Conservation (phyloP, 805 yeast species). For the Yarrowia sp. region DNA sequence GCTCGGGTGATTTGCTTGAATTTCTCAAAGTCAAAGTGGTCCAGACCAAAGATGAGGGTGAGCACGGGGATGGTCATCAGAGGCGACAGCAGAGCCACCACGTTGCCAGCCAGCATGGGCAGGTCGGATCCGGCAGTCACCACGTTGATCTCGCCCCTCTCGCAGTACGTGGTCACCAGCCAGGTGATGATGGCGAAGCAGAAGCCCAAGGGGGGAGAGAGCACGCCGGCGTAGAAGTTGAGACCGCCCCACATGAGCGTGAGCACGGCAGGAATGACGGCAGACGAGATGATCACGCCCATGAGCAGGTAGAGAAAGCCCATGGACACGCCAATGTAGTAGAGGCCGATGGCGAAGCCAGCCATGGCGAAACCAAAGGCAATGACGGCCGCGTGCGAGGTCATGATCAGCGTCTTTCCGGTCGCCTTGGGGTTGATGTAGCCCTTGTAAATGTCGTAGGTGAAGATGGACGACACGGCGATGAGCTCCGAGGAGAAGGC, state of each 20-base stretch:
- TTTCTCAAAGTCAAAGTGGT: conserved; percentile 74
- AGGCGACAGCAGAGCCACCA: conserved; percentile 81
- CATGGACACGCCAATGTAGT: conserved; percentile 82
- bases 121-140: conserved; percentile 77
- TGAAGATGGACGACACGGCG: conserved; percentile 82
- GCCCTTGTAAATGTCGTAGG: conserved; percentile 84
- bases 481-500: conserved; percentile 92
- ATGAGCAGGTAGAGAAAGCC: conserved; percentile 86
- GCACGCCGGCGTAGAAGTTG: conserved; percentile 71
- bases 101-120: conserved; percentile 89
- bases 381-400: conserved; percentile 73
- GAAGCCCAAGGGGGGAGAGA: conserved; percentile 82
- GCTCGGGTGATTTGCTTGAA: conserved; percentile 60
- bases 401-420: conserved; percentile 72
- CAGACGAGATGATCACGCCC: conserved; percentile 89
- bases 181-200: conserved; percentile 74
- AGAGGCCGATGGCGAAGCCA: conserved; percentile 80
- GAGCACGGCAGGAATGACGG: conserved; percentile 78
- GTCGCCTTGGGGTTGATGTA: conserved; percentile 80
- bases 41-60: conserved; percentile 69
- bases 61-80: conserved; percentile 68
- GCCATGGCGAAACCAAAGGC: conserved; percentile 71
- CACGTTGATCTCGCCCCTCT: conserved; percentile 61
- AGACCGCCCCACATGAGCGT: conserved; percentile 71
- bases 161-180: conserved; percentile 54